Base-by-base conservation (phyloP, 805 yeast species). In the Saccharomycopsis sp. region DNA sequence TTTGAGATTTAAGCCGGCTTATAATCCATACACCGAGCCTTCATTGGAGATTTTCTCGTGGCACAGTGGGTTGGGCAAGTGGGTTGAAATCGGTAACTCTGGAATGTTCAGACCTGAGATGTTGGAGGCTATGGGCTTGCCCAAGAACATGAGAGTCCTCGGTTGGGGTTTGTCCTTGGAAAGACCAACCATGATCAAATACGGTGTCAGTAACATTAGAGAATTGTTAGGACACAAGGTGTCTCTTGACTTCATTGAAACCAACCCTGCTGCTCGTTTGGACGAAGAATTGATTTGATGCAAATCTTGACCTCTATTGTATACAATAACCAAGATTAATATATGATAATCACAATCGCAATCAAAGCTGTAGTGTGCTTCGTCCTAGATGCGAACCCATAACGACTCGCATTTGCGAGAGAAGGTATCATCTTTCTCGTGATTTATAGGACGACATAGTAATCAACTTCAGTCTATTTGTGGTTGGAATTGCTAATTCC, bases 91-190 rank as follows among this genome's bases (percentile, higher is more conserved):
- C 68, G 99, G 99, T 73, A 94, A 94, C 79, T 91, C 97, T 18
- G 99, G 99, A 73, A 87, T 94, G 97, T 94, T 94, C 81, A 85
- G 99, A 76, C 99, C 99, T 14, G 99, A 94, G 76, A 94, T 94
- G 99, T 80, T 95, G 71, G 97, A 91, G 76, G 77, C 97, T 51
- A 92, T 94, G 98, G 99, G 99, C 40, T 81, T 94, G 68, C 99
- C 99, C 60, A 85, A 85, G 77, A 87, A 89, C 70, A 74, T 95
- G 77, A 82, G 97, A 71, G 98, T 92, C 12, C 81, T 91, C 64
- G 99, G 99, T 62, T 94, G 96, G 91, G 99, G 99, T 68, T 79
- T 94, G 67, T 87, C 96, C 23, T 80, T 94, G 71, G 99, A 94
- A 75, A 86, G 99, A 77, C 99, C 99, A 63, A 94, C 99, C 34